Evolutionary conservation across 805 yeast genomes (phyloP).

Genomic region (Yarrowia sp.): DNA sequence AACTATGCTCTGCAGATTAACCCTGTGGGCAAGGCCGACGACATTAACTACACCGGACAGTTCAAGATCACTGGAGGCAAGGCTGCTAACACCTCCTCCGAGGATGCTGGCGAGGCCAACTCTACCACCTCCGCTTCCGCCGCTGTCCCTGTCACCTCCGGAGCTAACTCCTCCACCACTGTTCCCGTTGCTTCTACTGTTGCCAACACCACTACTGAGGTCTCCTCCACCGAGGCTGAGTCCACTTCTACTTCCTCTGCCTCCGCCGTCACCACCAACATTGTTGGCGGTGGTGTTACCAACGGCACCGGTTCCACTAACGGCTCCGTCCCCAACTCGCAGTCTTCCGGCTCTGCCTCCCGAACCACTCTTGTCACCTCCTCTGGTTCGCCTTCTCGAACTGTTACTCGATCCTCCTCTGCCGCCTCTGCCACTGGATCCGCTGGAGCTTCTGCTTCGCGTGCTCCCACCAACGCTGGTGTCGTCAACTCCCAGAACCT

Average conservation of each 20-base stretch:
- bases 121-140: background rate
- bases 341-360: background rate
- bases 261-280: conserved; percentile 1
- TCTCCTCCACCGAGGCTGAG: background rate
- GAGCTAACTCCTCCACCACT: conserved; percentile 8
- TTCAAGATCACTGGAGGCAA: conserved; percentile 33
- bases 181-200: conserved; percentile 1
- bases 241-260: background rate
- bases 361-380: conserved; percentile 2
- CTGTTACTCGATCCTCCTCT: conserved; percentile 15
- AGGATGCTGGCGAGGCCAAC: background rate
- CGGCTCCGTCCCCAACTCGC: background rate
- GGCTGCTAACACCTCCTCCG: conserved; percentile 29
- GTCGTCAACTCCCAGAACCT: conserved; percentile 15
- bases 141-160: background rate
- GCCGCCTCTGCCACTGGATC: conserved; percentile 22
- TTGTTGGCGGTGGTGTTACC: conserved; percentile 6
- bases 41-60: conserved; percentile 39
- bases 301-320: background rate
- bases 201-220: conserved; percentile 11
- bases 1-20: conserved; percentile 39
- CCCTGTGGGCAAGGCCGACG: conserved; percentile 34
- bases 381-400: background rate
- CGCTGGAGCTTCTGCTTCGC: conserved; percentile 16
- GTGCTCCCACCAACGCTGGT: conserved; percentile 24